A percentile compares a stretch with the other conserved stretches of the same genome.
These are phyloP conservation scores for Pythium grandisporangium DNA, from an alignment of 352 stramenopile genomes.

Conservation along the genomic window DNA sequence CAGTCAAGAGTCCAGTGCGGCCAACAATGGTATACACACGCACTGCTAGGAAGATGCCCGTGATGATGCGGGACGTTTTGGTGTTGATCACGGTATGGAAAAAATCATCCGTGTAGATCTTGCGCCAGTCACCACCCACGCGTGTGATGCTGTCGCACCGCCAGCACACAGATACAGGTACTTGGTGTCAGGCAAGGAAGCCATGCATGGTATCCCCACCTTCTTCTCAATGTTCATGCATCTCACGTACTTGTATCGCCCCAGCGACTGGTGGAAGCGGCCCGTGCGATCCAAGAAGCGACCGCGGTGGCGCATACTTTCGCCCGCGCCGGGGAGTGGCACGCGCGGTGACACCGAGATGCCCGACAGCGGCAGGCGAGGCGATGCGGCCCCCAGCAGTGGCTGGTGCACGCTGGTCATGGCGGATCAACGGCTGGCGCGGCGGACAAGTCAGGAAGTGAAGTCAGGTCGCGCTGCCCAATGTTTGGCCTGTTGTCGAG, in stretches of 20 bases:
- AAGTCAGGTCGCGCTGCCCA: too few species aligned
- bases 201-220: too few species aligned
- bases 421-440: too few species aligned
- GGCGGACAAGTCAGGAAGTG: too few species aligned
- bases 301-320: conserved; percentile 2
- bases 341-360: conserved; percentile 1
- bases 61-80: conserved; percentile 68
- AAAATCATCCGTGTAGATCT: conserved; percentile 78
- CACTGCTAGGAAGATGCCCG: conserved; percentile 67
- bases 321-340: too few species aligned
- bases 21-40: conserved; percentile 7
- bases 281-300: conserved; percentile 60
- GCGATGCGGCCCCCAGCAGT: conserved; percentile 17
- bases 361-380: conserved; percentile 1
- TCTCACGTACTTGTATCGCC: conserved; percentile 51
- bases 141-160: conserved; percentile 33
- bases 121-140: conserved; percentile 67
- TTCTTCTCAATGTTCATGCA: too few species aligned
- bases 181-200: too few species aligned
- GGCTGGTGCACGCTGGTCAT: conserved; percentile 19
- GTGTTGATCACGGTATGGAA: conserved; percentile 87
- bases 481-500: too few species aligned
- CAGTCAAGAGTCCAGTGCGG: too few species aligned
- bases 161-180: too few species aligned
- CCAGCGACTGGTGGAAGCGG: conserved; percentile 61